Evolutionary conservation across 1,139 yeast genomes (phyloP).

Genomic region (Torulaspora pretoriensis): DNA sequence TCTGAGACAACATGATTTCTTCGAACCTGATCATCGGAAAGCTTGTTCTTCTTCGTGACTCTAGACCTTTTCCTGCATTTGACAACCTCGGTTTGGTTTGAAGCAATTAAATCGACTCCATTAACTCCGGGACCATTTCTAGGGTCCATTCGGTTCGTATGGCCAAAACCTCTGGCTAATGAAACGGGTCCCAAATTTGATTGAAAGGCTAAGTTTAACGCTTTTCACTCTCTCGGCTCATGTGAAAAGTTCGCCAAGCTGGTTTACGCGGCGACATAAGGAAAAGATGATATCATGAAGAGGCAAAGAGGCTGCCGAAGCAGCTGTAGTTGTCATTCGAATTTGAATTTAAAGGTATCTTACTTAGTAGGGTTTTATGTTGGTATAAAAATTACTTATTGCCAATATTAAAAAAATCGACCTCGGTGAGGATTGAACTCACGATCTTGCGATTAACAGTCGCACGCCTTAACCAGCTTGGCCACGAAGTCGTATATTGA

Average conservation of each 20-base stretch:
- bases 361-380: too few species aligned
- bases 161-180: background rate
- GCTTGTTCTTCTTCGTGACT: slow-evolving; percentile 22
- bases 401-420: slow-evolving; percentile 28
- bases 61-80: slow-evolving; percentile 23
- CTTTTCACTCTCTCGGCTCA: background rate
- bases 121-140: background rate
- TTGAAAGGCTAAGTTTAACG: background rate
- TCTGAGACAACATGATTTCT: slow-evolving; percentile 43
- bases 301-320: background rate
- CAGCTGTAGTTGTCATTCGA: background rate
- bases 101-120: background rate
- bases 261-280: background rate
- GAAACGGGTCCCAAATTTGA: background rate
- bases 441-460: slow-evolving; percentile 39
- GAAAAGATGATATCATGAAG: background rate
- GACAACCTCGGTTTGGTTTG: slow-evolving; percentile 4
- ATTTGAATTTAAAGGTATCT: too few species aligned
- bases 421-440: slow-evolving; percentile 39
- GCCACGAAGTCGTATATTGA: slow-evolving; percentile 32
- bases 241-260: background rate
- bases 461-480: slow-evolving; percentile 40
- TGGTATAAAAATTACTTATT: too few species aligned
- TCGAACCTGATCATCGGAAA: slow-evolving; percentile 40
- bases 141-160: background rate